phyloP scores from a whole-genome alignment of 306 rosid genomes.

The Lagenaria siceraria region DNA sequence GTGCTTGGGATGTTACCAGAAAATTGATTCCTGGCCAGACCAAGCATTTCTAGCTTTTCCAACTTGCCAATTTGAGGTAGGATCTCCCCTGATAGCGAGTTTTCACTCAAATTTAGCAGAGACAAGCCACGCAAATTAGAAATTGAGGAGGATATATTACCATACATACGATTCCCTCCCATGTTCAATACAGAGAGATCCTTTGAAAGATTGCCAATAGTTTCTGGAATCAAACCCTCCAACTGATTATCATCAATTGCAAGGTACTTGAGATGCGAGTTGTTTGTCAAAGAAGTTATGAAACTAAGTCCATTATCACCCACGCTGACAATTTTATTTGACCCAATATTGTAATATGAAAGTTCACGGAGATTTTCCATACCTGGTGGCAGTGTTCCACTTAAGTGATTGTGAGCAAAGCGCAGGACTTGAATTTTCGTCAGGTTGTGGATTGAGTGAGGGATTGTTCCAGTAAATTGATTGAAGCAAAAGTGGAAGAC shows the following conservation, averaged over 20 bases:
- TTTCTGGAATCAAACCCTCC: constrained; percentile 48
- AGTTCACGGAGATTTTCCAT: constrained; percentile 49
- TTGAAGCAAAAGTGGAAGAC: constrained; percentile 41
- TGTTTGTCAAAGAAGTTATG: constrained; percentile 41
- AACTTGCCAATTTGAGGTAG: constrained; percentile 42
- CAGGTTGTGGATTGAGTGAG: constrained; percentile 56
- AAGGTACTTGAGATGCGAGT: constrained; percentile 32
- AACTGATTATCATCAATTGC: constrained; percentile 42
- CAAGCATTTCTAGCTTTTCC: constrained; percentile 27
- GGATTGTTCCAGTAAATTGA: constrained; percentile 47
- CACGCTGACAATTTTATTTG: constrained; percentile 30
- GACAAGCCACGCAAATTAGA: constrained; percentile 33
- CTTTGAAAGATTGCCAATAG: constrained; percentile 54
- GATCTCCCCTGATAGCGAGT: constrained; percentile 43
- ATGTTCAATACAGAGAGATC: constrained; percentile 30
- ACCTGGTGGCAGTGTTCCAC: constrained; percentile 62
- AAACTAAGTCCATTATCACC: constrained; percentile 29
- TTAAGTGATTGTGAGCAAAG: constrained; percentile 28
- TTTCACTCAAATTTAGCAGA: constrained; percentile 40
- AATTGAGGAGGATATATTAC: constrained; percentile 43
- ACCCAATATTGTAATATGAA: constrained; percentile 42
- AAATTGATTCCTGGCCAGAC: constrained; percentile 31
- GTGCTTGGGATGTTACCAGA: constrained; percentile 42
- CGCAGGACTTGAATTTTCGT: constrained; percentile 38
- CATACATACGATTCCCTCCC: constrained; percentile 49